phyloP scores from a whole-genome alignment of 2,329 filamentous ascomycete species.

The Phoma sp. region DNA sequence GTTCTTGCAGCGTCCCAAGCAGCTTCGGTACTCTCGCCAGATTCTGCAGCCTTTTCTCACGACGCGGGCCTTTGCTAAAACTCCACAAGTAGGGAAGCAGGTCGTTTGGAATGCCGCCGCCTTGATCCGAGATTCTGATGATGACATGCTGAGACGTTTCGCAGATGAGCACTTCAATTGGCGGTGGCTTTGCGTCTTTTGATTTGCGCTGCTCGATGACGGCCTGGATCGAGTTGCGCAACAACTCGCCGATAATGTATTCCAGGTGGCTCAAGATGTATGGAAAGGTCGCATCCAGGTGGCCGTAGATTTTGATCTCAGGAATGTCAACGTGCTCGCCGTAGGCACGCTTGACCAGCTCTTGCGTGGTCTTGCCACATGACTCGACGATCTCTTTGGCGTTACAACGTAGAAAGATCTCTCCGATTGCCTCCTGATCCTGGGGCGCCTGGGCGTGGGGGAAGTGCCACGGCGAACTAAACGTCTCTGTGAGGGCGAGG shows the following conservation, averaged over 20 bases:
- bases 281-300: constrained; percentile 88
- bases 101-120: constrained; percentile 86
- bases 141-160: constrained; percentile 95
- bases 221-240: constrained; percentile 94
- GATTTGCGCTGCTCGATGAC: constrained; percentile 75
- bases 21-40: constrained; percentile 86
- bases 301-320: constrained; percentile 81
- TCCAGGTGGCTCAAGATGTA: constrained; percentile 96
- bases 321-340: constrained; percentile 75
- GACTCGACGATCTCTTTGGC: constrained; percentile 86
- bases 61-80: constrained; percentile 90
- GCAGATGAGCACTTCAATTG: constrained; percentile 93
- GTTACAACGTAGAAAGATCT: constrained; percentile 92
- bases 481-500: constrained; percentile 91
- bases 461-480: constrained; percentile 88
- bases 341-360: constrained; percentile 77
- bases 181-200: constrained; percentile 64
- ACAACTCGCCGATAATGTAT: constrained; percentile 94
- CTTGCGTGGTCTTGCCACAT: constrained; percentile 77
- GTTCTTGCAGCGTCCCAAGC: constrained; percentile 90
- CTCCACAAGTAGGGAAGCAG: constrained; percentile 93
- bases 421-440: constrained; percentile 85
- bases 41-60: constrained; percentile 79
- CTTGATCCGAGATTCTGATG: constrained; percentile 93
- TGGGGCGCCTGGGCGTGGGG: constrained; percentile 71